These are phyloP conservation scores for Neonothopanus nambi DNA, from an alignment of 1,284 basidiomycete genomes.

Conservation along the genomic window DNA sequence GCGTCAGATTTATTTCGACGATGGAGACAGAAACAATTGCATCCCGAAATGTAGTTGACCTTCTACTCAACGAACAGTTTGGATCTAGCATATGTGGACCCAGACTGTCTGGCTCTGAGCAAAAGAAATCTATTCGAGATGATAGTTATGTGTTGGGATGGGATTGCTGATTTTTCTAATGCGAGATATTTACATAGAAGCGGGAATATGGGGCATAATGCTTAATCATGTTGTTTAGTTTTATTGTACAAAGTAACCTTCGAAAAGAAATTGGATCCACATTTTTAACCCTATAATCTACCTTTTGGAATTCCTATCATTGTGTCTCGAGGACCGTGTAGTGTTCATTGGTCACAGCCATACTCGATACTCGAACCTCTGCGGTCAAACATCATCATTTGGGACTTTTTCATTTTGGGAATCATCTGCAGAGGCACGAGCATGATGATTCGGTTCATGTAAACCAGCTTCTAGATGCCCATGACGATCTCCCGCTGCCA, in stretches of 20 bases:
- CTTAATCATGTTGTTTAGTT: too few relatives aligned
- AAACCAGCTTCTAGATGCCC: slow-evolving; percentile 37
- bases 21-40: slow-evolving; percentile 93
- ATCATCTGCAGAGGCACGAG: not conserved
- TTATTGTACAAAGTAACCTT: too few relatives aligned
- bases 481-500: slow-evolving; percentile 50
- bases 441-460: slow-evolving; percentile 4
- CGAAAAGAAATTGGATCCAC: too few relatives aligned
- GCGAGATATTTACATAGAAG: not conserved
- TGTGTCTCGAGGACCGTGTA: too few relatives aligned
- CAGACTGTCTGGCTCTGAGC: slow-evolving; percentile 27
- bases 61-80: slow-evolving; percentile 72
- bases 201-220: too few relatives aligned
- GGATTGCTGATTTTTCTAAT: slow-evolving; percentile 56
- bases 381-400: too few relatives aligned
- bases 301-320: too few relatives aligned
- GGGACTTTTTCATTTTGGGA: too few relatives aligned
- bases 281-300: too few relatives aligned
- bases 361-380: too few relatives aligned
- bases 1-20: slow-evolving; percentile 68
- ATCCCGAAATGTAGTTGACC: slow-evolving; percentile 81
- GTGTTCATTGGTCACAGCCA: too few relatives aligned
- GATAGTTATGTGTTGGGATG: slow-evolving; percentile 63
- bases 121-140: slow-evolving; percentile 17
- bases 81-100: slow-evolving; percentile 59